Base-by-base conservation (phyloP, 768 basidiomycete genomes). In the Tylopilus rubrobrunneus region DNA sequence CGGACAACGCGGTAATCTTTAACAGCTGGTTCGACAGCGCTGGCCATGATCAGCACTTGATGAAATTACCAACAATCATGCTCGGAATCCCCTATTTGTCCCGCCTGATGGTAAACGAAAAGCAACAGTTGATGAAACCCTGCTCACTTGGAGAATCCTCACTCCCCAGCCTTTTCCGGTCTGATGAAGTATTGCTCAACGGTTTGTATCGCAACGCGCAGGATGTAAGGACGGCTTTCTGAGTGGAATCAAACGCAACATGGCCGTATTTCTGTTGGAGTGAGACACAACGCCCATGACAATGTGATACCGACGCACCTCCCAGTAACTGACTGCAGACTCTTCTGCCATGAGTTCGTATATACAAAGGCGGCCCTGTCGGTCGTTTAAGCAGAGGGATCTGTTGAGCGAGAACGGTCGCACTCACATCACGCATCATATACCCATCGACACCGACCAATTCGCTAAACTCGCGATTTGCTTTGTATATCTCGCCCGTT, bases 331-430 rank as follows among this genome's bases (percentile, higher is more conserved):
- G 40, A 97, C 94, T 3, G 94, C 93, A 1, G 86, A 88, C 67
- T 96, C 94, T 70, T 99, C 96, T 1, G 94, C 89, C 95, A 99
- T 97, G 45, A 98, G 81, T 69, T 98, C 96, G 71, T 97, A 98
- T 52, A 99, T 97, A 64, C 94, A 96, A 23, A 97, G 72, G 36
- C 92, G 87, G 4, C 96, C 96, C 78, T 92, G 65, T 14, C 58
- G 42, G 31, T 11, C 39, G 5, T 5, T 49, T 56, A 9, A 47
- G 23, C 42, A 43, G 28, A 31, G 45, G 7, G 6, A 36, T 19
- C 17, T 11, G 17, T 6, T 1, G 23, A 7, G 48, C 7, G n/a
- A 21, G 37, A 19, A 25, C 4, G 15, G 1, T 10, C 15, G 28
- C n/a, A 73, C 83, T 61, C 62, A 87, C 88, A 55, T 93, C 92